Evolutionary conservation across 345 rosid species (phyloP), one percentile per base, ranked within the genome.

Genomic region (Murraya paniculata): DNA sequence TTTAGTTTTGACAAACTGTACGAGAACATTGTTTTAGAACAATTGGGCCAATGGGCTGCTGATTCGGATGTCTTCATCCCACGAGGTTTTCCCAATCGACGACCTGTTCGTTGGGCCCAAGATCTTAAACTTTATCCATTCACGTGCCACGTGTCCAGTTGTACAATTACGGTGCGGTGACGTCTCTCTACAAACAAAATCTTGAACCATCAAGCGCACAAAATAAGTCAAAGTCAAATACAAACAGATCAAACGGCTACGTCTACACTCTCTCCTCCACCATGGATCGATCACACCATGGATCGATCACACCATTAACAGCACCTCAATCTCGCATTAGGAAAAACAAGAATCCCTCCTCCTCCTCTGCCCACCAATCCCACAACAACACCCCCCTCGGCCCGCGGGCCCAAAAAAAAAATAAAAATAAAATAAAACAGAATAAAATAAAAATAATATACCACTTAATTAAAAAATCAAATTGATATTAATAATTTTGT

Each of bases 61-160:
- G 9, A 24, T 27, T 22, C 19, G 9, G 14, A 25, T 68, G 72
- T 0, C 30, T 55, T n/a, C 27, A 24, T 57, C 65, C 33, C 35
- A 33, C 64, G 6, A 36, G 13, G 66, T 35, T 73, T 9, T 31
- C 48, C 9, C 33, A 27, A 13, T n/a, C 7, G 55, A 18, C 76
- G 28, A 22, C 6, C 69, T 28, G 68, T 60, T 18, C 25, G 41
- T 0, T 18, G 56, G 57, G 56, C 30, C 58, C 67, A 38, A 61
- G 45, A 45, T 45, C 18, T 45, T 45, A 57, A 41, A n/a, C 56
- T 11, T 25, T 28, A 74, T 27, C 58, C 27, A 38, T 9, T 41
- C 25, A 39, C 67, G 10, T 30, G 77, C 68, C 77, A 61, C 77
- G 77, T 41, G 77, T 74, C 28, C 28, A 41, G 28, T 6, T 5